Evolutionary conservation across 371 early-diverging fungal genomes (phyloP), one percentile per base, ranked within the genome.

Genomic region (Entomophthora muscae): DNA sequence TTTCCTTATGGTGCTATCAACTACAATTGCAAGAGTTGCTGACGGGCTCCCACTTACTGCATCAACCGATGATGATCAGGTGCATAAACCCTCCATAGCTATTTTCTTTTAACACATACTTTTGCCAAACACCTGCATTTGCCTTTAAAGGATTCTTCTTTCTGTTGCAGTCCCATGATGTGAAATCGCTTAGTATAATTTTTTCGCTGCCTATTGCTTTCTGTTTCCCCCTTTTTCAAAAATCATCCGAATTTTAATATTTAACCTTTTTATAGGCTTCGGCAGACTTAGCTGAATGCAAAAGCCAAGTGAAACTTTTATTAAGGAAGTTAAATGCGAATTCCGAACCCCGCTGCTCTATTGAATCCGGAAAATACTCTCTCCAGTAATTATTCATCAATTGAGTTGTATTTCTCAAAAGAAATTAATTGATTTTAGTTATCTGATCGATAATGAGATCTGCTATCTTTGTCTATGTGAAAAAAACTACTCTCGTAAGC

Each of bases 11-110:
- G 92, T 97, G 55, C 84, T 86, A 67, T 86, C 94, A 10, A 93
- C 94, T 29, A 86, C 93, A 69, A 94, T 97, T 67, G 91, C 92
- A 52, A 84, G 98, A 67, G 83, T 95, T 29, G 79, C 84, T 10
- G 98, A 97, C 79, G 95, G 93, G 1, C 80, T 95, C 62, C 95
- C 93, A 1, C 77, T 97, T 65, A 95, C 98, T 32, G 96, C 95
- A 13, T 90, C 92, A 52, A 90, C 95, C 81, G 96, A 96, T 75
- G 96, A 97, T 72, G 93, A 94, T 57, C 90, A 93, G 86, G 92
- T 88, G 76, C 22, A 23, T 1, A 27, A 26, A 12, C 3, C 10
- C 3, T 57, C 31, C 26, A 29, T 27, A 27, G 5, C 62, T n/a
- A n/a, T n/a, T n/a, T n/a, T n/a, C n/a, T n/a, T n/a, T n/a, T n/a